Base-by-base conservation (phyloP, 1,139 yeast genomes). In the Candida sanyaensis region DNA sequence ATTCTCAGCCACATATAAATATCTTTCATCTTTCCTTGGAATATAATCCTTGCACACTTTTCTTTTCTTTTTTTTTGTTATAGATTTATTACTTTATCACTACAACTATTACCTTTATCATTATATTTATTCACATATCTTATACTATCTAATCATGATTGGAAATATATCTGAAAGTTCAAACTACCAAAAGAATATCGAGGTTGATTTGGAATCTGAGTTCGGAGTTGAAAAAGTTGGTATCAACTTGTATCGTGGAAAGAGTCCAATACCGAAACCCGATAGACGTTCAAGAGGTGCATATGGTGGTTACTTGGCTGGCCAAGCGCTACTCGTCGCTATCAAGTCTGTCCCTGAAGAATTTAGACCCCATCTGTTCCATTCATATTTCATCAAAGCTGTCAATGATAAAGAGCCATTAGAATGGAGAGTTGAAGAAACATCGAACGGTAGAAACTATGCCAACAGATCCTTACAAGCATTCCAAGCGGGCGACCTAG, bases 341-440 rank as follows among this genome's bases (percentile, higher is more conserved):
- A 62, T 73, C 52, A 57, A 60, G 44, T 62, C 71, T 6, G 54
- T 60, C 1, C 65, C 66, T 0, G 59, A 54, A 2, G 73, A 65
- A 0, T 74, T 69, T 52, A 61, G 61, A 4, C 80, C 80, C 4
- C 77, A 74, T 48, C 71, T 77, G 6, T 61, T 74, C 44, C 79
- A 75, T 50, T 69, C 76, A 6, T 70, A 65, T 54, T 74, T 73
- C 52, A 60, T 72, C 12, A 65, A 66, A 44, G 71, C 75, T 11
- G 75, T 73, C 7, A 66, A 60, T 49, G 75, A 70, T 46, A 40
- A 57, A 23, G 46, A 47, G 1, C 64, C 65, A 5, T 68, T 73
- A 53, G 57, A 62, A 38, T 67, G 63, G 51, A 59, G 63, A 36
- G 69, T 72, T 32, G 75, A 68, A 50, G 58, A 60, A 44, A 44